Conservation (phyloP, 495 filamentous ascomycete genomes). For the Recurvomyces mirabilis region DNA sequence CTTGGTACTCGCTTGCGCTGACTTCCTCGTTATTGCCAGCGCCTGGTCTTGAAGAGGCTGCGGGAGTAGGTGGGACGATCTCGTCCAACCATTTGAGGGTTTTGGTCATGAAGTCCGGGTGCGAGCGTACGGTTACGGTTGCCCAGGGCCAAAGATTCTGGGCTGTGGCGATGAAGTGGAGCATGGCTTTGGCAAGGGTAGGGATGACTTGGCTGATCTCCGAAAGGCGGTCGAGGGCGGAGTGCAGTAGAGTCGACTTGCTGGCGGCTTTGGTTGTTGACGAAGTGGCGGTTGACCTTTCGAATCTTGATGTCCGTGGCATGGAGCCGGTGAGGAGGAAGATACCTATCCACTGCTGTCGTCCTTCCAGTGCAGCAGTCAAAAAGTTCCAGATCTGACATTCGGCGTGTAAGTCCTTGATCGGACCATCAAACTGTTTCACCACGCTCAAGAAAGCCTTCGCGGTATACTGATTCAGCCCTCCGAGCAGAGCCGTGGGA, state of each 20-base stretch:
- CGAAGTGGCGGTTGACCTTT: conserved; percentile 42
- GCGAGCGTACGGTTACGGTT: conserved; percentile 61
- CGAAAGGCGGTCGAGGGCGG: conserved; percentile 63
- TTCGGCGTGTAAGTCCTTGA: conserved; percentile 48
- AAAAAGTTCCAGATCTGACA: conserved; percentile 73
- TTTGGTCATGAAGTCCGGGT: conserved; percentile 56
- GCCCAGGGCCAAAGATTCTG: conserved; percentile 92
- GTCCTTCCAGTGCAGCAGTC: conserved; percentile 74
- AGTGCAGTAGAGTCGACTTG: conserved; percentile 45
- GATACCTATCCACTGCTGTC: conserved; percentile 91
- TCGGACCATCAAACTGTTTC: conserved; percentile 64
- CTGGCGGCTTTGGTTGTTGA: conserved; percentile 22
- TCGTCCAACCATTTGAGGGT: conserved; percentile 46
- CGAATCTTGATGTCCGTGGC: no score
- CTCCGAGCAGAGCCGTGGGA: conserved; percentile 79
- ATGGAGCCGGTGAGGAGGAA: conserved; percentile 82
- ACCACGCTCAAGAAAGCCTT: conserved; percentile 73
- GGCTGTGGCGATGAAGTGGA: conserved; percentile 74
- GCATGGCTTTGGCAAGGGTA: conserved; percentile 54
- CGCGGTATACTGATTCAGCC: conserved; percentile 69
- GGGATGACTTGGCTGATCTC: conserved; percentile 53
- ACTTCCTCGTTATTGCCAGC: conserved; percentile 36
- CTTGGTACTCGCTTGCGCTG: conserved; percentile 49
- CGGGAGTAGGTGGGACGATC: conserved; percentile 4
- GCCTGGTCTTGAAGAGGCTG: conserved; percentile 29